Percentiles rank a stretch among this genome's conserved stretches.
Evolutionary conservation across 306 rosid genomes (phyloP).

Genomic region (Cucumis melo): DNA sequence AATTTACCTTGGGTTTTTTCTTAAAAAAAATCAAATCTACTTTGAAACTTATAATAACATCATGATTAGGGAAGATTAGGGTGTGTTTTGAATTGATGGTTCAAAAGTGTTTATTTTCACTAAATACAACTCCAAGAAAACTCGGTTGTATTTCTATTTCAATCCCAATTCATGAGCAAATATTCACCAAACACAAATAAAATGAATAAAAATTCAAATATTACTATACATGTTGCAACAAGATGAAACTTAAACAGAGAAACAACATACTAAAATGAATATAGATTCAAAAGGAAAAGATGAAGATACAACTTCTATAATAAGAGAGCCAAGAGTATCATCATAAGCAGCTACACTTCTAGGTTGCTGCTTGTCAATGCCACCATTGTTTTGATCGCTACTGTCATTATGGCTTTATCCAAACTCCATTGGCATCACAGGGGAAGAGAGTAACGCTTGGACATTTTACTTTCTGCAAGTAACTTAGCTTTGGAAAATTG

Average conservation of each 20-base stretch:
- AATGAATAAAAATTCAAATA: too few relatives aligned
- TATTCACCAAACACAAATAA: neutral
- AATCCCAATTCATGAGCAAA: neutral
- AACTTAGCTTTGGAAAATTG: neutral
- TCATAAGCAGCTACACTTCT: neutral
- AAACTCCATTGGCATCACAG: slow-evolving; percentile 16
- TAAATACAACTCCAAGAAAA: neutral
- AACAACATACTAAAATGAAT: neutral
- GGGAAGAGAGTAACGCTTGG: slow-evolving; percentile 4
- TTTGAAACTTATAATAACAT: too few relatives aligned
- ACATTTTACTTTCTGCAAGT: slow-evolving; percentile 11
- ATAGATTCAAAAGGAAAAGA: neutral
- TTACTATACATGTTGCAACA: neutral
- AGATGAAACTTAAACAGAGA: neutral
- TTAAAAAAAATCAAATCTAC: too few relatives aligned
- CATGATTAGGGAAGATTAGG: too few relatives aligned
- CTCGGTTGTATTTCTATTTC: neutral
- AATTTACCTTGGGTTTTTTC: too few relatives aligned
- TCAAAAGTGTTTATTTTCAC: too few relatives aligned
- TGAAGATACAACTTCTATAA: neutral
- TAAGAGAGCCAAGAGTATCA: neutral
- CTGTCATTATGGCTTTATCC: neutral
- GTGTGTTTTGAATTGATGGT: too few relatives aligned
- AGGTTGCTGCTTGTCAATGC: neutral
- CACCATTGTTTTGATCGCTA: neutral